phyloP scores from a whole-genome alignment of 495 filamentous ascomycete species.

The Usnea hakonensis region DNA sequence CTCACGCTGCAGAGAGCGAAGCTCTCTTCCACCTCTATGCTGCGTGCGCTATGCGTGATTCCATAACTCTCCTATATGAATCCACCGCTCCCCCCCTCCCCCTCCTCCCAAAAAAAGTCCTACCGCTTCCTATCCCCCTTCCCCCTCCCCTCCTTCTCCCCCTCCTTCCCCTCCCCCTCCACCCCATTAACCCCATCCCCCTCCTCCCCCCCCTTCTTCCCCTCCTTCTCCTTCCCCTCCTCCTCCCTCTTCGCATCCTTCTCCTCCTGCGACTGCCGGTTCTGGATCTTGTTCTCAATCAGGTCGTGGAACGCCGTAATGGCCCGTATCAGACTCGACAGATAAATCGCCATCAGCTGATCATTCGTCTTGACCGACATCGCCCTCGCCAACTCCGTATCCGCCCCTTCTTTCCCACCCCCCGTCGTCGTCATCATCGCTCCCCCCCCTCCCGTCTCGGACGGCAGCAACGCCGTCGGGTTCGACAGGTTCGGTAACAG shows the following conservation, averaged over 20 bases:
- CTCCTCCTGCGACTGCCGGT: constrained; percentile 93
- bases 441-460: constrained; percentile 24
- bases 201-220: constrained; percentile 34
- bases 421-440: constrained; percentile 32
- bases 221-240: constrained; percentile 49
- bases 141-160: constrained; percentile 51
- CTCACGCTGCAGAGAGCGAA: neutral
- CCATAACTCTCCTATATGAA: neutral
- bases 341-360: constrained; percentile 95
- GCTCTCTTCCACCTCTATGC: neutral
- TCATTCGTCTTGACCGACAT: constrained; percentile 99
- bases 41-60: neutral
- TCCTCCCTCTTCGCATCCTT: constrained; percentile 78
- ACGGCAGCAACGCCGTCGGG: constrained; percentile 50
- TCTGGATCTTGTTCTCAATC: constrained; percentile 99
- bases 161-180: constrained; percentile 47
- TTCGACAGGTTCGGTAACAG: constrained; percentile 93
- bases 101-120: neutral
- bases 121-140: constrained; percentile 49
- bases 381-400: constrained; percentile 78
- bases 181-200: constrained; percentile 53
- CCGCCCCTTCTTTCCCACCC: constrained; percentile 40
- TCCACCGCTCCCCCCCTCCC: constrained; percentile 36
- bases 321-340: constrained; percentile 90
- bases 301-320: constrained; percentile 99